Evolutionary conservation across 2,329 filamentous ascomycete genomes (phyloP), one percentile per base, ranked within the genome.

Genomic region (Colletotrichum trifolii): DNA sequence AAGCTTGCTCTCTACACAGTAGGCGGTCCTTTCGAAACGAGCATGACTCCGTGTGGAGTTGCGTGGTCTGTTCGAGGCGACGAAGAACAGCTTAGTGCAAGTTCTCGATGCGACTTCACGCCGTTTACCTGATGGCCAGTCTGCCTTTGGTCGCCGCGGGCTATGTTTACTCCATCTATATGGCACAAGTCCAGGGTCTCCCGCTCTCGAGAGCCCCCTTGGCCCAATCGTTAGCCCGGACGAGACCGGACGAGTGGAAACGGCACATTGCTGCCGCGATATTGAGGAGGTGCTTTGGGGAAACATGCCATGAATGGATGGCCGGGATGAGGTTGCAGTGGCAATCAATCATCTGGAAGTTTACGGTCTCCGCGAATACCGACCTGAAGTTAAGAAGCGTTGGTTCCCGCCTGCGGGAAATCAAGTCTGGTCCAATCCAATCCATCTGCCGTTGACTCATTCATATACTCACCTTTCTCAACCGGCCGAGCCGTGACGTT

Each of bases 21-120:
- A n/a, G 55, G 15, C 35, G 17, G 46, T 49, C 17, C 17, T n/a
- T 46, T 55, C 50, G 50, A 61, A 64, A 56, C 56, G 43, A 54
- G 56, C 11, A 25, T 34, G 25, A 9, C 49, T 55, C 39, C 39
- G 57, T 46, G 38, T 54, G 53, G 38, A 49, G 39, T 10, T 39
- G 8, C 45, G 35, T n/a, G 2, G 35, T 33, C 46, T 8, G 46
- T 25, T 36, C 38, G 53, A 38, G 38, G 38, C 46, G 46, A 17
- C 46, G 55, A 17, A 46, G 43, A 17, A 10, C 15, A 25, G 25
- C 25, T 25, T 25, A 5, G 25, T 25, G 25, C 25, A 25, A 3
- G 35, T 13, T 34, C 11, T 45, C 49, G 34, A 55, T 61, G 45
- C 33, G 12, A 61, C 61, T 34, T 54, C 17, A 17, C 13, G 11